Base-by-base conservation (phyloP, 225 moss, liverwort and hornwort species). In the Pleurozium schreberi region DNA sequence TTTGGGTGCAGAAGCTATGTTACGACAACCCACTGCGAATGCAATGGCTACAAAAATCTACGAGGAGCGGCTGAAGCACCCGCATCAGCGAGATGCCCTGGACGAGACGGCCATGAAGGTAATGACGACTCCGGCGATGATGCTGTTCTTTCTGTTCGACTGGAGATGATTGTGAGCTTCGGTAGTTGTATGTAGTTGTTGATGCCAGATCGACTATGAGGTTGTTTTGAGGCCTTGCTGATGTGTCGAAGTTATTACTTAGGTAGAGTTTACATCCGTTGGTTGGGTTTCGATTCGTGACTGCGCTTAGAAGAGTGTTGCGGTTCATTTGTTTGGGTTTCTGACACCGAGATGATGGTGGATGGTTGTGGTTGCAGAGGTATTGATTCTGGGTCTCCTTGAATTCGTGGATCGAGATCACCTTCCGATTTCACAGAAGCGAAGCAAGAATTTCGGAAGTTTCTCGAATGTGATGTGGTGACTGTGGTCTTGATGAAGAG, bases 71-170 rank as follows among this genome's bases (percentile, higher is more conserved):
- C 92, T 99, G 30, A 99, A 99, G 94, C 97, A 94, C 87, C 97
- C 97, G 66, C 97, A 98, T 87, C 96, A 94, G 85, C 94, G 99
- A 86, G 99, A 99, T 90, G 83, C 96, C 49, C 92, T 97, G 30
- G 99, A 99, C 74, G 99, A 99, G 91, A 94, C 97, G 69, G 94
- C 99, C 59, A 97, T 99, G 99, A 99, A 99, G 99, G 99, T 99
- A 93, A 50, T 67, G 22, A 58, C n/a, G 38, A 85, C 81, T 62
- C 22, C 52, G 75, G 31, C 30, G 38, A 64, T 63, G 75, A 40
- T 89, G n/a, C 63, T 64, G 33, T 67, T 60, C 80, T 85, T 84
- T 57, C 68, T 62, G 36, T 91, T 64, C 13, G n/a, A 73, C 34
- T 86, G 50, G 67, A 42, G 61, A 80, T 89, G 87, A 49, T 40